These are phyloP conservation scores for Setomelanomma holmii DNA, from an alignment of 2,329 filamentous ascomycete genomes.

Conservation along the genomic window DNA sequence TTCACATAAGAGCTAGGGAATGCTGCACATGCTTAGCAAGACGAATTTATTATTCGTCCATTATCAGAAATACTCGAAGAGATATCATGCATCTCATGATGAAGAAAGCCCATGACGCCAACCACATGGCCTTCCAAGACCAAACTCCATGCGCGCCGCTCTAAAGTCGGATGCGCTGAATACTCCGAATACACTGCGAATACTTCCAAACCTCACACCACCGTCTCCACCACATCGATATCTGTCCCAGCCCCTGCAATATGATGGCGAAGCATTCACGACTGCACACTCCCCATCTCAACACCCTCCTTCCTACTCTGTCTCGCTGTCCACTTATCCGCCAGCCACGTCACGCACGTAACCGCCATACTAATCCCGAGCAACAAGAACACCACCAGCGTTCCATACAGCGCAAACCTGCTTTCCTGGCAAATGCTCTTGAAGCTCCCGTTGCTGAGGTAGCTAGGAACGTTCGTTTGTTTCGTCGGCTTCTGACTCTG, in stretches of 20 bases:
- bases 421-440: constrained; percentile 51
- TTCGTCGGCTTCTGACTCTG: constrained; percentile 32
- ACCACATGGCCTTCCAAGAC: not conserved
- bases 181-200: not conserved
- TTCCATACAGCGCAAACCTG: constrained; percentile 54
- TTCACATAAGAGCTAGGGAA: not conserved
- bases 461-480: constrained; percentile 34
- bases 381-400: constrained; percentile 51
- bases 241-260: not conserved
- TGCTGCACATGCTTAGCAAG: constrained; percentile 1
- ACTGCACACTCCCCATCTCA: constrained; percentile 28
- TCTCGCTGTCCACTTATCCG: constrained; percentile 46
- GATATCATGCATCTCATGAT: not conserved
- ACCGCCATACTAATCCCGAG: constrained; percentile 42
- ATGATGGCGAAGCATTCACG: not conserved
- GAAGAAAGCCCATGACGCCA: constrained; percentile 8
- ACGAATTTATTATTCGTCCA: constrained; percentile 4
- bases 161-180: not conserved
- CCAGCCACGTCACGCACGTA: constrained; percentile 45
- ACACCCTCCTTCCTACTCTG: constrained; percentile 41
- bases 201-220: too few relatives aligned
- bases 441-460: constrained; percentile 47
- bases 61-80: constrained; percentile 5
- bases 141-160: not conserved
- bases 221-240: not conserved